Percentiles rank a stretch among this genome's conserved stretches.
Evolutionary conservation across 2,329 filamentous ascomycete genomes (phyloP).

Genomic region (Aplosporella prunicola): DNA sequence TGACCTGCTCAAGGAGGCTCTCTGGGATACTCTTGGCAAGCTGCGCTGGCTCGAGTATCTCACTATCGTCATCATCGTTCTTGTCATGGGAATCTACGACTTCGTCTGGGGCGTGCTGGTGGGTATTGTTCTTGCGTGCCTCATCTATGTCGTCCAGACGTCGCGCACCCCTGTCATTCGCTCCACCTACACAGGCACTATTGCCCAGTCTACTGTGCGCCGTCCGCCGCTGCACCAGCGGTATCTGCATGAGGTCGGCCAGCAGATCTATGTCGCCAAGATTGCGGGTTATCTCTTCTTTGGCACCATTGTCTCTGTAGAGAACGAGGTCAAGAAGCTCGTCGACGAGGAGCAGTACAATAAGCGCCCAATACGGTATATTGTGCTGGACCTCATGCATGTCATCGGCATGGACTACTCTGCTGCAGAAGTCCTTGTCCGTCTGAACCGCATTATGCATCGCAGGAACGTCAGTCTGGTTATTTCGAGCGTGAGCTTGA

Average conservation of each 20-base stretch:
- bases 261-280: slow-evolving; percentile 85
- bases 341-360: slow-evolving; percentile 75
- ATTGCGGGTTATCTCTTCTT: slow-evolving; percentile 96
- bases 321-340: slow-evolving; percentile 72
- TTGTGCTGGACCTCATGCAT: slow-evolving; percentile 80
- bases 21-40: slow-evolving; percentile 82
- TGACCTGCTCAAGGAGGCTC: slow-evolving; percentile 77
- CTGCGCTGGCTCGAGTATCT: slow-evolving; percentile 79
- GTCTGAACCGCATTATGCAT: slow-evolving; percentile 75
- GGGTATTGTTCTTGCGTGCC: slow-evolving; percentile 83
- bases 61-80: slow-evolving; percentile 78
- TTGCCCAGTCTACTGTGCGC: slow-evolving; percentile 84
- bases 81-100: slow-evolving; percentile 94
- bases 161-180: slow-evolving; percentile 83
- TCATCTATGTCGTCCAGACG: slow-evolving; percentile 84
- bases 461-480: slow-evolving; percentile 71
- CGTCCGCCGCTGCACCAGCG: slow-evolving; percentile 82
- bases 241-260: slow-evolving; percentile 75
- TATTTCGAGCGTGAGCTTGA: slow-evolving; percentile 70
- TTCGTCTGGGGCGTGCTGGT: slow-evolving; percentile 92
- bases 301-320: slow-evolving; percentile 90
- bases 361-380: slow-evolving; percentile 71
- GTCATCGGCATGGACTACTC: slow-evolving; percentile 94
- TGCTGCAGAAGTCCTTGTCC: slow-evolving; percentile 87
- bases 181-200: slow-evolving; percentile 79